Evolutionary conservation across 805 yeast genomes (phyloP).

Genomic region (Zygoascus tannicola): DNA sequence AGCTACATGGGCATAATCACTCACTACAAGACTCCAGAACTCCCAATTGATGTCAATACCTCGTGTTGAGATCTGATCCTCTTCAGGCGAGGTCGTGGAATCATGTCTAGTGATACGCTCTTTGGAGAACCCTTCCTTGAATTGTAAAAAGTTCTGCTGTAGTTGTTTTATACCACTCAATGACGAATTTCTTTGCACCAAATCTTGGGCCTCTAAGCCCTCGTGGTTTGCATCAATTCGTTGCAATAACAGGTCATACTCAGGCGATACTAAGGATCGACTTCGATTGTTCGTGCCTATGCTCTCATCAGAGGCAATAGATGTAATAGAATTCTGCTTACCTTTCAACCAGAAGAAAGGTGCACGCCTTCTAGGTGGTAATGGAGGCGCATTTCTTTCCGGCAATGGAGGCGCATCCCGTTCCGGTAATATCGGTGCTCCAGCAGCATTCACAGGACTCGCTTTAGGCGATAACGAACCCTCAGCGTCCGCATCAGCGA

Average conservation of each 20-base stretch:
- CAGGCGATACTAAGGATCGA: conserved; percentile 25
- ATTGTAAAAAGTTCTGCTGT: conserved; percentile 27
- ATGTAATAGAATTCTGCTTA: conserved; percentile 14
- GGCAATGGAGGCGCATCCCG: not conserved
- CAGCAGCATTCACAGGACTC: not conserved
- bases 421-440: too few species aligned
- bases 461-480: not conserved
- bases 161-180: conserved; percentile 34
- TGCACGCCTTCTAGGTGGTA: conserved; percentile 25
- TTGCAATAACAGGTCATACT: conserved; percentile 51
- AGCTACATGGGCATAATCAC: conserved; percentile 64
- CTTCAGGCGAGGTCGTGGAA: conserved; percentile 4
- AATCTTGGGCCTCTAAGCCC: conserved; percentile 41
- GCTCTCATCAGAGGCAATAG: conserved; percentile 9
- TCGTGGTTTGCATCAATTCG: conserved; percentile 49
- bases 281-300: conserved; percentile 1
- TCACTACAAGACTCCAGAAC: conserved; percentile 77
- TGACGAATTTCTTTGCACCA: conserved; percentile 43
- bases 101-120: conserved; percentile 19
- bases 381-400: conserved; percentile 17
- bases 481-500: not conserved
- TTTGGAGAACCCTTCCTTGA: conserved; percentile 20
- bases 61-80: conserved; percentile 3
- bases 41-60: conserved; percentile 33
- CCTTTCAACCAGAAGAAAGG: conserved; percentile 25